Evolutionary conservation across 371 early-diverging fungal genomes (phyloP), one percentile per base, ranked within the genome.

Genomic region (Mortierella sp.): DNA sequence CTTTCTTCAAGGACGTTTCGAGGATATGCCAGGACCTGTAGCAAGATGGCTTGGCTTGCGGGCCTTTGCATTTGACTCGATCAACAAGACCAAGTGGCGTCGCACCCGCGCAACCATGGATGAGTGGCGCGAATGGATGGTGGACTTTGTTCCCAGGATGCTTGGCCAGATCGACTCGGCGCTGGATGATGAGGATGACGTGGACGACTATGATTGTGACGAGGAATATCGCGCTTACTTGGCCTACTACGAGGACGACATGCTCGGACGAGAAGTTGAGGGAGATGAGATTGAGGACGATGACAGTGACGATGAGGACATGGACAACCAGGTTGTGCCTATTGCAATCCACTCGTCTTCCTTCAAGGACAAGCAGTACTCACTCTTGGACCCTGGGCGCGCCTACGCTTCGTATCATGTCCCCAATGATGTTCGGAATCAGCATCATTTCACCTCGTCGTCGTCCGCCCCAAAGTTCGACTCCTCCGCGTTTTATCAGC

Each of bases 11-110:
- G 57, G 84, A 28, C 82, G 87, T 11, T 89, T 88, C 55, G 79
- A 88, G 80, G 89, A 89, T 80, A 90, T 89, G 90, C 90, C 83
- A 50, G 89, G 90, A 37, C 73, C 88, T 1, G 90, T 93, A 6
- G 92, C 93, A 14, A 81, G 90, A 77, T 93, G 92, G 83, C 83
- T 93, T 44, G 88, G 88, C 31, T 79, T 88, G 43, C 89, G 89
- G 24, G 89, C 93, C 2, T 93, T 93, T 73, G 92, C 92, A 24
- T 91, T 89, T 50, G 91, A 88, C 54, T 88, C 79, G 28, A 71
- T 72, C 19, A 76, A 76, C 34, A 79, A 78, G n/a, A 75, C 57
- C 37, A 86, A 81, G 40, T n/a, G 69, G 53, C 40, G 72, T n/a
- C 81, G 81, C 46, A 40, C 78, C 46, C 67, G 86, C 50, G 79